Evolutionary conservation across 1,284 basidiomycete species (phyloP).

Genomic region (Trametes hirsuta): DNA sequence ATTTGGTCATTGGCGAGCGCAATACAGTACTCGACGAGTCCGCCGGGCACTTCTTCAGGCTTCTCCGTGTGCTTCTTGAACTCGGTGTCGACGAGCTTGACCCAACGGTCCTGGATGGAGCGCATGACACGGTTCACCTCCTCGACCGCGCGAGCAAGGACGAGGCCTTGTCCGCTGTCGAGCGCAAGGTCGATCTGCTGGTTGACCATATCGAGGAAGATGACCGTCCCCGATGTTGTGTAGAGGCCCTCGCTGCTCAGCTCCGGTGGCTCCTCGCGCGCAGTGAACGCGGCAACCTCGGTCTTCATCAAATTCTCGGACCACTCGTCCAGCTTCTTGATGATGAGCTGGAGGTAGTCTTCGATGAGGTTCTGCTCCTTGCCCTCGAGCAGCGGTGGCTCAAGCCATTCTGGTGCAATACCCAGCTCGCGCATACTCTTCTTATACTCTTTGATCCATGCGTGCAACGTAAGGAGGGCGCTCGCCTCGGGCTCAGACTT

Average conservation of each 20-base stretch:
- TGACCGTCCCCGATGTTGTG: constrained; percentile 90
- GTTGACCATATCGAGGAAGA: constrained; percentile 98
- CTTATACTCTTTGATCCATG: constrained; percentile 96
- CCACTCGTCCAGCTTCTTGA: constrained; percentile 98
- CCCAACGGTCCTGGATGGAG: constrained; percentile 89
- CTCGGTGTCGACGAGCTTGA: constrained; percentile 82
- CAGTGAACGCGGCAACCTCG: constrained; percentile 85
- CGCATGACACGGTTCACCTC: constrained; percentile 93
- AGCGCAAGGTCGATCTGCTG: constrained; percentile 95
- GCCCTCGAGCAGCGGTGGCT: constrained; percentile 90
- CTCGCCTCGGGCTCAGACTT: constrained; percentile 84
- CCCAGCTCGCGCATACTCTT: constrained; percentile 94
- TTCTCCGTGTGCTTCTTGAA: constrained; percentile 88
- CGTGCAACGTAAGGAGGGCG: constrained; percentile 83
- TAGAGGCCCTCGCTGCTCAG: constrained; percentile 89
- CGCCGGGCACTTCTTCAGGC: constrained; percentile 87
- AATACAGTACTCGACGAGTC: constrained; percentile 95
- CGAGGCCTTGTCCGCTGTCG: constrained; percentile 94
- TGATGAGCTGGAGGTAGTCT: constrained; percentile 93
- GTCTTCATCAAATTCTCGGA: constrained; percentile 92
- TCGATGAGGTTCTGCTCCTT: constrained; percentile 94
- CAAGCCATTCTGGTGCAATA: constrained; percentile 79
- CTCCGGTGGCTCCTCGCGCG: constrained; percentile 87
- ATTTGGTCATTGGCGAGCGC: constrained; percentile 99
- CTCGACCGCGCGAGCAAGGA: constrained; percentile 88